Evolutionary conservation across 192 early-diverging fungal genomes (phyloP).

Genomic region (Linnemannia elongata): DNA sequence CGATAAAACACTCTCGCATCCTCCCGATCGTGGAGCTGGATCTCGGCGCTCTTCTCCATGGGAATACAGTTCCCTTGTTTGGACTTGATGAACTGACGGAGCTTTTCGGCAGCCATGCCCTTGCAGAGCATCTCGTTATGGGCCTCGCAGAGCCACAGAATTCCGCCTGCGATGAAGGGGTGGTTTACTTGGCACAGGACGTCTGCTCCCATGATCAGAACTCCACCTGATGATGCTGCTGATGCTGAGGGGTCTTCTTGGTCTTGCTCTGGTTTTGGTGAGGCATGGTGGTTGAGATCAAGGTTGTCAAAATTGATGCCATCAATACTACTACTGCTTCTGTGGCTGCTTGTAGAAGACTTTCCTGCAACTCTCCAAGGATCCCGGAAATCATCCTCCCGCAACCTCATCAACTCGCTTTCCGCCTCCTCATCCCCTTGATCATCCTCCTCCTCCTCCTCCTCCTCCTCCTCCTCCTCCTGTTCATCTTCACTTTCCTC

Average conservation of each 20-base stretch:
- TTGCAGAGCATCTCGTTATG: constrained; percentile 29
- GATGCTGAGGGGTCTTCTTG: not conserved
- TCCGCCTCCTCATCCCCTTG: constrained; percentile 9
- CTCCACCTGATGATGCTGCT: not conserved
- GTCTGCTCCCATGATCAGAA: not conserved
- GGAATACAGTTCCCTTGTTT: constrained; percentile 24
- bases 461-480: not conserved
- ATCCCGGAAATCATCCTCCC: constrained; percentile 15
- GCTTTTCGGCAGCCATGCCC: not conserved
- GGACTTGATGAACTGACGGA: constrained; percentile 18
- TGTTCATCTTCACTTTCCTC: not conserved
- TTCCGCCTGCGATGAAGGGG: not conserved
- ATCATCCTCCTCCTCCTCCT: not conserved
- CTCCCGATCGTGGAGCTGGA: constrained; percentile 13
- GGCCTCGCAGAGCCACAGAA: constrained; percentile 25
- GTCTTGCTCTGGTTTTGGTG: no score
- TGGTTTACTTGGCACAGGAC: constrained; percentile 5
- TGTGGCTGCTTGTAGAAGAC: not conserved
- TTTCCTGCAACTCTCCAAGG: not conserved
- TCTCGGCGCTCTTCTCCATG: constrained; percentile 19
- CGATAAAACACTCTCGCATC: constrained; percentile 26
- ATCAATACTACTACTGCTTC: not conserved
- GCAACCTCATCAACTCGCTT: not conserved
- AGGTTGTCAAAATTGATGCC: not conserved
- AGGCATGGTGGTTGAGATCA: not conserved